phyloP scores from a whole-genome alignment of 345 rosid genomes.

The Acer negundo region DNA sequence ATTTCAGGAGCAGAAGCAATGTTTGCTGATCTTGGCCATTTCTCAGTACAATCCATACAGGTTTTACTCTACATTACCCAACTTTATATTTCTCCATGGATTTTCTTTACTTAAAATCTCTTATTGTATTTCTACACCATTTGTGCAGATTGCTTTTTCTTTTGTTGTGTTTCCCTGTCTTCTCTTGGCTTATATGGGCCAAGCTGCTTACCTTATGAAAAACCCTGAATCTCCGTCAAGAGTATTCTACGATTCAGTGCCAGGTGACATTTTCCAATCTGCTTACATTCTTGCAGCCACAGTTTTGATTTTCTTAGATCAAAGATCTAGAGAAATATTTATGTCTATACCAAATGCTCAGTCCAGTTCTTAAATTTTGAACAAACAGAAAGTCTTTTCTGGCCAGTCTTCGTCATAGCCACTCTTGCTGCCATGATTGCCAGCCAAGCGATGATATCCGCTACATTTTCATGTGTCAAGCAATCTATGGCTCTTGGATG shows the following conservation, averaged over 20 bases:
- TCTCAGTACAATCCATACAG: slow-evolving; percentile 88
- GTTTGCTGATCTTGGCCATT: slow-evolving; percentile 99
- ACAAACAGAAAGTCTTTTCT: slow-evolving; percentile 65
- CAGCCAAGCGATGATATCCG: slow-evolving; percentile 99
- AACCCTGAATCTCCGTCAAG: slow-evolving; percentile 59
- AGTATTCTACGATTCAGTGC: slow-evolving; percentile 90
- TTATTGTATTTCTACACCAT: slow-evolving; percentile 10
- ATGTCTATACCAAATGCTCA: neutral
- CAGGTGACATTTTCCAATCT: slow-evolving; percentile 48
- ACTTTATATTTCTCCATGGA: slow-evolving; percentile 2
- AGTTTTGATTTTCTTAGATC: slow-evolving; percentile 1
- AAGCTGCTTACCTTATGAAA: slow-evolving; percentile 84
- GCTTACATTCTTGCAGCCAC: neutral
- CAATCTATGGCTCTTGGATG: slow-evolving; percentile 98
- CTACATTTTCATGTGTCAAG: slow-evolving; percentile 93
- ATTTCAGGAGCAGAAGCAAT: slow-evolving; percentile 93
- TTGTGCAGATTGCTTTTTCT: slow-evolving; percentile 75
- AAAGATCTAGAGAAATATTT: neutral
- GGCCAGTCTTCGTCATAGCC: slow-evolving; percentile 90
- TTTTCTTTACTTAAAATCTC: slow-evolving; percentile 6
- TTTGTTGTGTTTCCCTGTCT: slow-evolving; percentile 91
- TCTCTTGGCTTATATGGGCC: slow-evolving; percentile 92
- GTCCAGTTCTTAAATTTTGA: slow-evolving; percentile 22
- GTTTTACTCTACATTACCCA: slow-evolving; percentile 32
- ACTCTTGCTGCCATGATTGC: slow-evolving; percentile 93